A percentile compares a stretch with the other conserved stretches of the same genome.
Evolutionary conservation across 2,329 filamentous ascomycete genomes (phyloP).

Genomic region (Chaetothyriales sp.): DNA sequence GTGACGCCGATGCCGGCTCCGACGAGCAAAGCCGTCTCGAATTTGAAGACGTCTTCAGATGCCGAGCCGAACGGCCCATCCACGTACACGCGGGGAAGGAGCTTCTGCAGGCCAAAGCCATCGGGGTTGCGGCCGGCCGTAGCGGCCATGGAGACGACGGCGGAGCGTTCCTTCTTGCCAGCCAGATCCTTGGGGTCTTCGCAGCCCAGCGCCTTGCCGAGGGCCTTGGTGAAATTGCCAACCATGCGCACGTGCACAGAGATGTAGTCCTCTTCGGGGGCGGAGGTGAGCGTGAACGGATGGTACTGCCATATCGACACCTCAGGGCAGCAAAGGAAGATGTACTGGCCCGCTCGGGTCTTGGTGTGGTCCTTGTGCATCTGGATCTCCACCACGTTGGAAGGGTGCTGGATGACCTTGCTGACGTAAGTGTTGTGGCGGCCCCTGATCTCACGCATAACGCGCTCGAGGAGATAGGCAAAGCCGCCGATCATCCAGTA

Average conservation of each 20-base stretch:
- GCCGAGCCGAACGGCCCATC: slow-evolving; percentile 77
- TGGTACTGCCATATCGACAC: slow-evolving; percentile 83
- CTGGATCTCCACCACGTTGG: slow-evolving; percentile 80
- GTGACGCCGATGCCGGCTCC: slow-evolving; percentile 41
- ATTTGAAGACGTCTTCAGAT: slow-evolving; percentile 68
- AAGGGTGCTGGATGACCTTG: slow-evolving; percentile 79
- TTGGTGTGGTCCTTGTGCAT: slow-evolving; percentile 83
- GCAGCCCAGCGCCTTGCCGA: slow-evolving; percentile 61
- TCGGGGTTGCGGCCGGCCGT: slow-evolving; percentile 24
- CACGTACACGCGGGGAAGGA: slow-evolving; percentile 67
- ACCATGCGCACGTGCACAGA: slow-evolving; percentile 72
- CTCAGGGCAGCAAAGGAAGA: slow-evolving; percentile 76
- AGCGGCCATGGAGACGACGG: slow-evolving; percentile 53
- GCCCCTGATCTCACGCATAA: slow-evolving; percentile 65
- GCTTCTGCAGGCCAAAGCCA: slow-evolving; percentile 52
- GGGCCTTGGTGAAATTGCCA: slow-evolving; percentile 64
- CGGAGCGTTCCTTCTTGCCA: slow-evolving; percentile 26
- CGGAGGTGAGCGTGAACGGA: slow-evolving; percentile 73
- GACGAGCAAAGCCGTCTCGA: slow-evolving; percentile 38
- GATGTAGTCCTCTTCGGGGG: slow-evolving; percentile 80
- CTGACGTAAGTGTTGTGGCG: slow-evolving; percentile 75
- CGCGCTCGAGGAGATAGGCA: slow-evolving; percentile 63
- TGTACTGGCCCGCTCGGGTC: slow-evolving; percentile 65
- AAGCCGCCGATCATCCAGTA: slow-evolving; percentile 81
- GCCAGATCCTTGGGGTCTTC: slow-evolving; percentile 34